These are phyloP conservation scores for Umbelopsis sp. DNA, from an alignment of 192 early-diverging fungal genomes.

Conservation along the genomic window DNA sequence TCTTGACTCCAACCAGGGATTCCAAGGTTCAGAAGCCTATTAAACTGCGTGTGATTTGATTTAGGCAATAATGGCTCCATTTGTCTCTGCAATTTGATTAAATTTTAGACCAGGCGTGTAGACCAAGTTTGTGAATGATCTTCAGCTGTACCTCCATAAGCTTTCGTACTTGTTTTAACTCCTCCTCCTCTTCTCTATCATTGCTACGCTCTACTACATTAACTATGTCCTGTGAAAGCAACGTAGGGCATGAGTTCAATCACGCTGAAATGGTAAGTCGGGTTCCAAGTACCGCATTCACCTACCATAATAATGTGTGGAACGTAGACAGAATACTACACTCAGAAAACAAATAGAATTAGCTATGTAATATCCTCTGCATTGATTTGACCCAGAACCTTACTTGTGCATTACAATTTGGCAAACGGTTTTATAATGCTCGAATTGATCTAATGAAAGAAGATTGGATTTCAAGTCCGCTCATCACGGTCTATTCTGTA, in stretches of 20 bases:
- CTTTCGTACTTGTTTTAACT: not conserved
- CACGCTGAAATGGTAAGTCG: not conserved
- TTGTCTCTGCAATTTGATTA: not conserved
- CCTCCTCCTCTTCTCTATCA: not conserved
- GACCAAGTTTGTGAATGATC: not conserved
- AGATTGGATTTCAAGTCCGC: no score
- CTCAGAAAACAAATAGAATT: no score
- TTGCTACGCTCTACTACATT: not conserved
- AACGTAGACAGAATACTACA: no score
- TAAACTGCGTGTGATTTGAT: not conserved
- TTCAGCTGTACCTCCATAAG: conserved; percentile 3
- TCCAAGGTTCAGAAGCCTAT: not conserved
- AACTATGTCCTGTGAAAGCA: not conserved
- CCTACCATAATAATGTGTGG: no score
- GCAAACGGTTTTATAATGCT: no score
- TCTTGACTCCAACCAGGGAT: not conserved
- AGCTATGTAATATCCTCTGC: no score
- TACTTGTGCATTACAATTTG: no score
- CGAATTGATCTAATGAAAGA: no score
- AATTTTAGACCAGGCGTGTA: not conserved
- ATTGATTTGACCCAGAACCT: no score
- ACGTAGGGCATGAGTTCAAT: not conserved
- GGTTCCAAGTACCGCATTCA: no score
- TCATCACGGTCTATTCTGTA: no score
- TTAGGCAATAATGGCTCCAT: not conserved